A percentile compares a stretch with the other conserved stretches of the same genome.
phyloP scores from a whole-genome alignment of 768 basidiomycete species.

The Hydnomerulius pinastri region DNA sequence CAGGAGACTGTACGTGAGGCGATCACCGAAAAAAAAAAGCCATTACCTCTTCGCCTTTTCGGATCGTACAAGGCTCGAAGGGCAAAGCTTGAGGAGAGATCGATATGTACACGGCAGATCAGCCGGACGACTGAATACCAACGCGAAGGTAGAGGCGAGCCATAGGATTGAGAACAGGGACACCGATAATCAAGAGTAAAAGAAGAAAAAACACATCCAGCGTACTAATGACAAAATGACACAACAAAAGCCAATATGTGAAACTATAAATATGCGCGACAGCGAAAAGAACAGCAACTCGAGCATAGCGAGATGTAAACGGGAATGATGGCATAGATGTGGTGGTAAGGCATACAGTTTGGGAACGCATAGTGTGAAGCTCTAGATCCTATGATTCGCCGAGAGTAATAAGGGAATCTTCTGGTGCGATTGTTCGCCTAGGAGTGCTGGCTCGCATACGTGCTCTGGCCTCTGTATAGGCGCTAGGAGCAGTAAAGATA shows the following conservation, averaged over 20 bases:
- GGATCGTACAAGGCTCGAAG: no score
- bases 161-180: background rate
- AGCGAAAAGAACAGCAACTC: conserved; percentile 8
- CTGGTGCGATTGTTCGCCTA: conserved; percentile 19
- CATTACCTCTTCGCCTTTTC: no score
- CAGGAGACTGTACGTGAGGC: no score
- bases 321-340: conserved; percentile 9
- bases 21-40: no score
- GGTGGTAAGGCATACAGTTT: background rate
- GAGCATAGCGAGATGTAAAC: conserved; percentile 20
- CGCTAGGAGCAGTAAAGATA: conserved; percentile 48
- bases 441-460: conserved; percentile 24
- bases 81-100: no score
- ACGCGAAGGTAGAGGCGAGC: no score
- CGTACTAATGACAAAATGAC: conserved; percentile 7
- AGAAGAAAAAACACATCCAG: conserved; percentile 1
- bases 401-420: conserved; percentile 12
- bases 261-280: conserved; percentile 22
- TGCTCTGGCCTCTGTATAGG: conserved; percentile 32
- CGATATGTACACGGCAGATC: no score
- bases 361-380: background rate
- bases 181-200: background rate
- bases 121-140: background rate
- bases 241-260: conserved; percentile 14
- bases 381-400: background rate